These are phyloP conservation scores for Xylaria curta DNA, from an alignment of 495 filamentous ascomycete genomes.

Conservation along the genomic window DNA sequence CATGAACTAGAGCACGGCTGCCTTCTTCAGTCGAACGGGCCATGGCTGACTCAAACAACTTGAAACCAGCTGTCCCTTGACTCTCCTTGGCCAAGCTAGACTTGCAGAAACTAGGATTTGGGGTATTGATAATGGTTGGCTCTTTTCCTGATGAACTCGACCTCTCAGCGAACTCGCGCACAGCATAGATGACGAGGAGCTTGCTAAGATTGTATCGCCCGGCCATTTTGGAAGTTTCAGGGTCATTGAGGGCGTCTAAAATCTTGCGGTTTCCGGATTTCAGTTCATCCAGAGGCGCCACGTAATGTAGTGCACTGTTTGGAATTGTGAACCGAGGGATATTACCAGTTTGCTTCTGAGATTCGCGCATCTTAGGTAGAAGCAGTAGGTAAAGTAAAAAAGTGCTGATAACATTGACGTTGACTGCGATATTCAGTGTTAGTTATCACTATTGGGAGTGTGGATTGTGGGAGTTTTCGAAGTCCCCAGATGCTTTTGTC, in stretches of 20 bases:
- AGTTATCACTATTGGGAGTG: background rate
- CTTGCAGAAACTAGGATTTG: slow-evolving; percentile 26
- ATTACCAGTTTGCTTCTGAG: slow-evolving; percentile 28
- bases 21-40: slow-evolving; percentile 48
- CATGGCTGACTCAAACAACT: slow-evolving; percentile 36
- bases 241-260: slow-evolving; percentile 26
- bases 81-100: slow-evolving; percentile 28
- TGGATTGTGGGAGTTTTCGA: background rate
- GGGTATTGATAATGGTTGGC: slow-evolving; percentile 17
- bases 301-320: slow-evolving; percentile 28
- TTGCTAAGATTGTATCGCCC: slow-evolving; percentile 25
- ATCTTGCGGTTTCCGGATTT: slow-evolving; percentile 13
- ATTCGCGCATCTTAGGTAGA: slow-evolving; percentile 47
- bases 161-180: slow-evolving; percentile 23
- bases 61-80: background rate
- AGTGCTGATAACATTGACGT: slow-evolving; percentile 53
- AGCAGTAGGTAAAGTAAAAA: slow-evolving; percentile 50
- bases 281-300: slow-evolving; percentile 26
- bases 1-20: slow-evolving; percentile 46
- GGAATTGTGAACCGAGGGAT: slow-evolving; percentile 21
- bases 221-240: slow-evolving; percentile 21
- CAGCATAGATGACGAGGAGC: slow-evolving; percentile 21
- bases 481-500: background rate
- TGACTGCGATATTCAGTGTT: slow-evolving; percentile 28
- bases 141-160: slow-evolving; percentile 7